Evolutionary conservation across 2,329 filamentous ascomycete genomes (phyloP).

Genomic region (Verticillium isaacii): DNA sequence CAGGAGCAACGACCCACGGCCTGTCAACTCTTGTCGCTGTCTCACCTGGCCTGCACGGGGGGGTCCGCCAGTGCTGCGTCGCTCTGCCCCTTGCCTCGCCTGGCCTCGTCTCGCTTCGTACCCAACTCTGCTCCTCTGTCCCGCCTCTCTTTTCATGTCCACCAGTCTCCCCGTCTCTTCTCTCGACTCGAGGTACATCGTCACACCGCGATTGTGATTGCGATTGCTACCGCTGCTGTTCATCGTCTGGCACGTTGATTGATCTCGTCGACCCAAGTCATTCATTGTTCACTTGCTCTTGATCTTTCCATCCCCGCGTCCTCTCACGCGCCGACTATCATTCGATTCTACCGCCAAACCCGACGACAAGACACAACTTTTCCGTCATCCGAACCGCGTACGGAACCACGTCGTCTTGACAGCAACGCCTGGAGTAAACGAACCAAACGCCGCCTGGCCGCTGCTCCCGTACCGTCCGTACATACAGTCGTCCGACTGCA

Average conservation of each 20-base stretch:
- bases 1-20: not conserved
- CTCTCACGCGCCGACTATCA: not conserved
- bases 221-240: conserved; percentile 8
- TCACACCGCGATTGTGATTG: not conserved
- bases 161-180: not conserved
- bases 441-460: not conserved
- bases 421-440: conserved; percentile 2
- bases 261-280: conserved; percentile 9
- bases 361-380: conserved; percentile 5
- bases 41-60: not conserved
- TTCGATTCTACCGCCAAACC: conserved; percentile 11
- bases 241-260: conserved; percentile 16
- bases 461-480: not conserved
- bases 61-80: not conserved
- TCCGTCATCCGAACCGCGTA: not conserved
- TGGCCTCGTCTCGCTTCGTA: not conserved
- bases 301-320: not conserved
- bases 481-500: not conserved
- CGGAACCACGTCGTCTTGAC: not conserved
- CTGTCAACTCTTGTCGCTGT: not conserved
- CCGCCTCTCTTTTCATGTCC: not conserved
- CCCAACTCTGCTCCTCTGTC: not conserved
- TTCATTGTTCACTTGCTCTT: conserved; percentile 7
- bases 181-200: not conserved
- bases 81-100: not conserved